Conservation (phyloP, 2,329 filamentous ascomycete species). For the Cytospora chrysosperma region DNA sequence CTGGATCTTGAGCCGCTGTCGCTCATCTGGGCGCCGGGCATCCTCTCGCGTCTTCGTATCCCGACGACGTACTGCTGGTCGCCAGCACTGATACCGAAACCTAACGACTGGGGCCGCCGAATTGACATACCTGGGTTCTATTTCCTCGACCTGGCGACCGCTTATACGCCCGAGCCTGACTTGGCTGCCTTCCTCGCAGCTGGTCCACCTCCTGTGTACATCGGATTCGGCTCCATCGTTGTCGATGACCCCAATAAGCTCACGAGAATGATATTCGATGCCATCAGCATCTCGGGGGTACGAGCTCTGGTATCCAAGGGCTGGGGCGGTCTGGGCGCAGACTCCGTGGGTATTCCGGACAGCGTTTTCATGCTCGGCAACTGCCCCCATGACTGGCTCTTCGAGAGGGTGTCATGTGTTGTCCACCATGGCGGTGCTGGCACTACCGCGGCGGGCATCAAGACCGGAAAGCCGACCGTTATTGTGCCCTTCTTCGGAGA, state of each 20-base stretch:
- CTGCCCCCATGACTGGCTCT: slow-evolving; percentile 86
- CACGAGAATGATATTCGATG: slow-evolving; percentile 71
- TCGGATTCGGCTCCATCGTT: slow-evolving; percentile 82
- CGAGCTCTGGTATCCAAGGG: slow-evolving; percentile 82
- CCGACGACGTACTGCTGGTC: slow-evolving; percentile 95
- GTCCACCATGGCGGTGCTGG: slow-evolving; percentile 88
- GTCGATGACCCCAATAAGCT: slow-evolving; percentile 72
- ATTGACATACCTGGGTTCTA: slow-evolving; percentile 76
- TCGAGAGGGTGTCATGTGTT: slow-evolving; percentile 75
- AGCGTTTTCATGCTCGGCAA: slow-evolving; percentile 82
- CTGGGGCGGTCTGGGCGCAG: slow-evolving; percentile 81
- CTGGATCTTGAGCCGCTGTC: slow-evolving; percentile 77
- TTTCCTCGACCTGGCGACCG: slow-evolving; percentile 67
- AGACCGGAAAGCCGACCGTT: slow-evolving; percentile 75
- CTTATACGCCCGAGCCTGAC: slow-evolving; percentile 64
- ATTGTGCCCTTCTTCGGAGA: slow-evolving; percentile 87
- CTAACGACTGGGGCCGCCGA: slow-evolving; percentile 70
- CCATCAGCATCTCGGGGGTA: slow-evolving; percentile 64
- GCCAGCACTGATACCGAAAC: slow-evolving; percentile 58
- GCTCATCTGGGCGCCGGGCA: slow-evolving; percentile 77
- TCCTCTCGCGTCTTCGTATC: slow-evolving; percentile 72
- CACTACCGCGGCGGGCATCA: slow-evolving; percentile 84
- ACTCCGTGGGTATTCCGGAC: slow-evolving; percentile 67
- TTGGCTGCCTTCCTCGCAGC: slow-evolving; percentile 64
- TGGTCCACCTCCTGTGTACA: slow-evolving; percentile 74